A percentile compares a stretch with the other conserved stretches of the same genome.
These are phyloP conservation scores for Plantago lanceolata DNA, from an alignment of 305 asterid genomes.

Conservation along the genomic window DNA sequence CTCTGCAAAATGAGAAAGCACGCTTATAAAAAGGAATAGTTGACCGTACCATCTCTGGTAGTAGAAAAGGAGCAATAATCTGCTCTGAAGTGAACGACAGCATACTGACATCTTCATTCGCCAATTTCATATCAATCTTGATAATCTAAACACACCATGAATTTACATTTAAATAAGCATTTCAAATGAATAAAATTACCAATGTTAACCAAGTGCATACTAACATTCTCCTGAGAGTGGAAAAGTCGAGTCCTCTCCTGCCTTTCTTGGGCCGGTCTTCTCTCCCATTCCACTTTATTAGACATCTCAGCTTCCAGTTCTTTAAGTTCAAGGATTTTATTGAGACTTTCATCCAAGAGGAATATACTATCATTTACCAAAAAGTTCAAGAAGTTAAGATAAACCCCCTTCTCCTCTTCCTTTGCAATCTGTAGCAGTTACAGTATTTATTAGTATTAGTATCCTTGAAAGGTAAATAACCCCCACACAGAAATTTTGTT, in stretches of 20 bases:
- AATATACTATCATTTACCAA: conserved; percentile 89
- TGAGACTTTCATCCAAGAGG: conserved; percentile 95
- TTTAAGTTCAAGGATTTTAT: conserved; percentile 90
- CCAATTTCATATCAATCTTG: conserved; percentile 92
- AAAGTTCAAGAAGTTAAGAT: conserved; percentile 84
- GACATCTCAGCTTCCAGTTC: conserved; percentile 98
- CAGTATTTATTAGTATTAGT: conserved; percentile 11
- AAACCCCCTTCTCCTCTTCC: conserved; percentile 98
- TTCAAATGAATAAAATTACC: conserved; percentile 14
- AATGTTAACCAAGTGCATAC: conserved; percentile 30
- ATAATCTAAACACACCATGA: conserved; percentile 54
- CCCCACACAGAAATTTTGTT: conserved; percentile 6
- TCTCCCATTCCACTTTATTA: conserved; percentile 87
- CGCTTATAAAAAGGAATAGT: conserved; percentile 19
- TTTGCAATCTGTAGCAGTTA: conserved; percentile 66
- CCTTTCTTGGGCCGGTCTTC: conserved; percentile 86
- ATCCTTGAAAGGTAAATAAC: conserved; percentile 2
- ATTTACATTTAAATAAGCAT: conserved; percentile 23
- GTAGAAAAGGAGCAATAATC: conserved; percentile 81
- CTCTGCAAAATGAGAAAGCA: conserved; percentile 14
- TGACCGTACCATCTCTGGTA: conserved; percentile 79
- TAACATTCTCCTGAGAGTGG: conserved; percentile 96
- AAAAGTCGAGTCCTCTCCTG: conserved; percentile 95
- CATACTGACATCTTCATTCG: conserved; percentile 92
- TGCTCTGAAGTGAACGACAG: conserved; percentile 90